A percentile compares a stretch with the other conserved stretches of the same genome.
Evolutionary conservation across 805 yeast species (phyloP).

Genomic region (Candida cerambycidarum): DNA sequence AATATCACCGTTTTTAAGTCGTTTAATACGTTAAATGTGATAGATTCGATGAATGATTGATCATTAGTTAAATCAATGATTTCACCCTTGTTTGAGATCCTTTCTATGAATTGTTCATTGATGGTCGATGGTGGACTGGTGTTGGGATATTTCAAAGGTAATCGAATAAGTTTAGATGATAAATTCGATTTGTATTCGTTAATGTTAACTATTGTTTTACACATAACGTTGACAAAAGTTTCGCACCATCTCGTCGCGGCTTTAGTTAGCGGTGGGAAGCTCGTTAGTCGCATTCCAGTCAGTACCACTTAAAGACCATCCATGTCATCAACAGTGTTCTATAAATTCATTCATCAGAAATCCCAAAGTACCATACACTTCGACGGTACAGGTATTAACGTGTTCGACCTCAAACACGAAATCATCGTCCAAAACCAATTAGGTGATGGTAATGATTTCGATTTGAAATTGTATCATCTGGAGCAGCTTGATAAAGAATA

Average conservation of each 20-base stretch:
- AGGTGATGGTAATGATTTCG: slow-evolving; percentile 83
- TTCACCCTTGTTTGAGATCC: slow-evolving; percentile 21
- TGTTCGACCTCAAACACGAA: slow-evolving; percentile 90
- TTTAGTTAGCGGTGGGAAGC: no score
- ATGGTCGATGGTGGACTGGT: slow-evolving; percentile 1
- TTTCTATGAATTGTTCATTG: slow-evolving; percentile 24
- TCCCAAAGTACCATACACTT: slow-evolving; percentile 76
- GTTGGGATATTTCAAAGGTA: slow-evolving; percentile 16
- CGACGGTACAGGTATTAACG: slow-evolving; percentile 96
- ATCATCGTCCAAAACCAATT: slow-evolving; percentile 78
- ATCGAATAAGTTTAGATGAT: slow-evolving; percentile 6
- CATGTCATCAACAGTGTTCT: slow-evolving; percentile 89
- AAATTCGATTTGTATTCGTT: slow-evolving; percentile 12
- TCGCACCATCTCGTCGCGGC: no score
- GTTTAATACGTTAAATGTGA: slow-evolving; percentile 31
- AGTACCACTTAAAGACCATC: no score
- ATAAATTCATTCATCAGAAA: slow-evolving; percentile 81
- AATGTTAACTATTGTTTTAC: slow-evolving; percentile 4
- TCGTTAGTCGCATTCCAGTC: no score
- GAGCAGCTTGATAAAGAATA: slow-evolving; percentile 65
- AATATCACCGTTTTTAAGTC: slow-evolving; percentile 33
- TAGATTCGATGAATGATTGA: slow-evolving; percentile 23
- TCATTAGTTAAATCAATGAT: slow-evolving; percentile 23
- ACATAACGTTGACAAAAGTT: background rate
- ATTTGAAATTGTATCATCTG: slow-evolving; percentile 62